Conservation (phyloP, 352 stramenopile genomes). For the Pythium phragmiticola region DNA sequence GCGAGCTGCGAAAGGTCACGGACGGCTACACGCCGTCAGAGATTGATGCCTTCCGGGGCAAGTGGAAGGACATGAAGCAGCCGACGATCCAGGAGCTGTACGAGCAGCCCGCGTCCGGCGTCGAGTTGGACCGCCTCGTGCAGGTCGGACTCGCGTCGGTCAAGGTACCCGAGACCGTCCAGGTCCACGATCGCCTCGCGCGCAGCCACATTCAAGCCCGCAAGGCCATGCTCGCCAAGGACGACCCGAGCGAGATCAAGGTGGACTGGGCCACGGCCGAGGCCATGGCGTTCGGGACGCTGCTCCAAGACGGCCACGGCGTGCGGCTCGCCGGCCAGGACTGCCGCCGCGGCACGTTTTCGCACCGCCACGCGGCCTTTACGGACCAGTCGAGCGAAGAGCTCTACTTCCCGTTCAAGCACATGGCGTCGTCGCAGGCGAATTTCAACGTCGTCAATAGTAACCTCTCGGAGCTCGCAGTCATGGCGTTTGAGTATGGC, state of each 20-base stretch:
- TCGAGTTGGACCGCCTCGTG: slow-evolving; percentile 54
- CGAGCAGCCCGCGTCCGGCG: slow-evolving; percentile 46
- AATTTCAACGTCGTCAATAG: slow-evolving; percentile 74
- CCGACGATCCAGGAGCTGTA: slow-evolving; percentile 54
- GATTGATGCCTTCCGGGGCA: slow-evolving; percentile 74
- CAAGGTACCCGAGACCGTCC: slow-evolving; percentile 49
- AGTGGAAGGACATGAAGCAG: slow-evolving; percentile 60
- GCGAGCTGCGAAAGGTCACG: slow-evolving; percentile 53
- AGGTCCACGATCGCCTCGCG: slow-evolving; percentile 70
- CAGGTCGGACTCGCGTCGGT: slow-evolving; percentile 67
- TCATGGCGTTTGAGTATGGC: slow-evolving; percentile 89
- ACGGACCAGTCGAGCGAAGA: slow-evolving; percentile 79
- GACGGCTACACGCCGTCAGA: slow-evolving; percentile 61
- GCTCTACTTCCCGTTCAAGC: slow-evolving; percentile 73
- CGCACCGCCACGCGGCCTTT: slow-evolving; percentile 85
- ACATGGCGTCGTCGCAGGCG: slow-evolving; percentile 43
- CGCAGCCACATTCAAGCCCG: slow-evolving; percentile 74
- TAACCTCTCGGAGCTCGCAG: slow-evolving; percentile 83
- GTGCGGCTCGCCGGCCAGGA: slow-evolving; percentile 88
- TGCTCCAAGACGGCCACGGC: slow-evolving; percentile 80
- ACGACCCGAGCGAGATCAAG: slow-evolving; percentile 33
- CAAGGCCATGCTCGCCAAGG: slow-evolving; percentile 60
- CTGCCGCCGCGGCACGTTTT: slow-evolving; percentile 87
- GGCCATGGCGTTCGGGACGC: slow-evolving; percentile 84
- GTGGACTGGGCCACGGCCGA: slow-evolving; percentile 90